A percentile compares a stretch with the other conserved stretches of the same genome.
phyloP scores from a whole-genome alignment of 441 rosid species.

The Daphne laureola region DNA sequence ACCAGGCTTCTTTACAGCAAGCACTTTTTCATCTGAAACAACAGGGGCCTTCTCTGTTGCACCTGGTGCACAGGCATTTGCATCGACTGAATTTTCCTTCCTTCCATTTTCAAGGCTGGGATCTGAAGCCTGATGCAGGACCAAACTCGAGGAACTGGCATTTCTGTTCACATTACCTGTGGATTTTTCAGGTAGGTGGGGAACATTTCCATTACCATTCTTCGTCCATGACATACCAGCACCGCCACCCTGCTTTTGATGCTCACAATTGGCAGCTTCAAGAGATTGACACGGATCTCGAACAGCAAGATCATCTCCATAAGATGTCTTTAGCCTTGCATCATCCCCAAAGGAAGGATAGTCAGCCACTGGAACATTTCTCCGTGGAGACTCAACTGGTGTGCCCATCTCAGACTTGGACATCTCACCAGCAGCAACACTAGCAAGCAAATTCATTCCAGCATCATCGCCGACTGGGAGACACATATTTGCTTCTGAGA shows the following conservation, averaged over 20 bases:
- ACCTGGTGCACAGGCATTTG: conserved; percentile 15
- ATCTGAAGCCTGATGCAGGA: conserved; percentile 36
- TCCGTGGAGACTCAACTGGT: conserved; percentile 44
- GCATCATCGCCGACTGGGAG: conserved; percentile 68
- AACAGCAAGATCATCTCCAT: conserved; percentile 22
- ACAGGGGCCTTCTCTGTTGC: conserved; percentile 22
- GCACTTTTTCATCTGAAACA: conserved; percentile 17
- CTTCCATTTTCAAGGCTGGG: conserved; percentile 32
- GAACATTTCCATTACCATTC: conserved; percentile 21
- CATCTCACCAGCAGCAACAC: conserved; percentile 93
- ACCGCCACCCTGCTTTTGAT: conserved; percentile 25
- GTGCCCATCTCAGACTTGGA: conserved; percentile 52
- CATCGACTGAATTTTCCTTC: conserved; percentile 19
- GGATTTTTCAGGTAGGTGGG: conserved; percentile 18
- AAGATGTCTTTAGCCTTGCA: conserved; percentile 24
- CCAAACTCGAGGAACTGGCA: conserved; percentile 25
- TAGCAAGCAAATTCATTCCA: conserved; percentile 96
- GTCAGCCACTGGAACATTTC: conserved; percentile 29
- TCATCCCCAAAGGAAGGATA: conserved; percentile 32
- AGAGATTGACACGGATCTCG: conserved; percentile 22
- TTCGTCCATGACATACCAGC: conserved; percentile 18
- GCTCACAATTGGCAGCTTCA: conserved; percentile 27
- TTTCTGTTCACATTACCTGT: conserved; percentile 27
- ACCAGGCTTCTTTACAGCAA: conserved; percentile 22
- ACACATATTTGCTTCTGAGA: conserved; percentile 45